Evolutionary conservation across 768 basidiomycete genomes (phyloP).

Genomic region (Agaricus sinodeliciosus): DNA sequence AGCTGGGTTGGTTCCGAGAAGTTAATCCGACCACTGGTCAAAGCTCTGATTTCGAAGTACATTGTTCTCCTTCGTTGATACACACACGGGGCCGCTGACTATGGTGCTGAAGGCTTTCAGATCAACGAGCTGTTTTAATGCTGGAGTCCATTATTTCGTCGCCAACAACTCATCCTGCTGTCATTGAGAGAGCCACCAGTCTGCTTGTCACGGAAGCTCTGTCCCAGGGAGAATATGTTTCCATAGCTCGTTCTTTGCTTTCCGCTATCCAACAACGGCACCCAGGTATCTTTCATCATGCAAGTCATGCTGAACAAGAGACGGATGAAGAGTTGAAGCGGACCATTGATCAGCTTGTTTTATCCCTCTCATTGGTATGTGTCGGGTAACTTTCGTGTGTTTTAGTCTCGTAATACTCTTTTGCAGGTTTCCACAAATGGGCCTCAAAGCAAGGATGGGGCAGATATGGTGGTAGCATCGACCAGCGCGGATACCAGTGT

Average conservation of each 20-base stretch:
- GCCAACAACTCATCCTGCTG: slow-evolving; percentile 23
- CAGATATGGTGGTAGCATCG: slow-evolving; percentile 48
- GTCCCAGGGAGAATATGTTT: slow-evolving; percentile 16
- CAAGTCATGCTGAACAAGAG: slow-evolving; percentile 30
- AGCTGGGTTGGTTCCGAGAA: slow-evolving; percentile 49
- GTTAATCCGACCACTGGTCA: slow-evolving; percentile 48
- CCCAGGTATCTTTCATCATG: slow-evolving; percentile 38
- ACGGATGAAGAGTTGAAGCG: slow-evolving; percentile 31
- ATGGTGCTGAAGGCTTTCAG: slow-evolving; percentile 22
- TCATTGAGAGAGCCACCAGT: slow-evolving; percentile 25
- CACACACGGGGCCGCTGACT: too few relatives aligned
- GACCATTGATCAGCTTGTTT: slow-evolving; percentile 44
- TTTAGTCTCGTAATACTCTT: background rate
- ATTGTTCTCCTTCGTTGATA: background rate
- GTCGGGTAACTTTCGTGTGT: slow-evolving; percentile 11
- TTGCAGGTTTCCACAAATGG: slow-evolving; percentile 3
- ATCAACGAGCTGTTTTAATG: slow-evolving; percentile 22
- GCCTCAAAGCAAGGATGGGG: slow-evolving; percentile 13
- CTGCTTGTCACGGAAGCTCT: slow-evolving; percentile 23
- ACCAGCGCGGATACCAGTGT: slow-evolving; percentile 54
- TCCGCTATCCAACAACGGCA: slow-evolving; percentile 61
- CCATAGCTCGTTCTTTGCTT: slow-evolving; percentile 37
- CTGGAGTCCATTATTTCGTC: slow-evolving; percentile 33
- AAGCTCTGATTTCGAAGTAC: slow-evolving; percentile 31
- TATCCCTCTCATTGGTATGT: slow-evolving; percentile 53